These are phyloP conservation scores for Phanerochaete carnosa DNA, from an alignment of 768 basidiomycete species.

Conservation along the genomic window DNA sequence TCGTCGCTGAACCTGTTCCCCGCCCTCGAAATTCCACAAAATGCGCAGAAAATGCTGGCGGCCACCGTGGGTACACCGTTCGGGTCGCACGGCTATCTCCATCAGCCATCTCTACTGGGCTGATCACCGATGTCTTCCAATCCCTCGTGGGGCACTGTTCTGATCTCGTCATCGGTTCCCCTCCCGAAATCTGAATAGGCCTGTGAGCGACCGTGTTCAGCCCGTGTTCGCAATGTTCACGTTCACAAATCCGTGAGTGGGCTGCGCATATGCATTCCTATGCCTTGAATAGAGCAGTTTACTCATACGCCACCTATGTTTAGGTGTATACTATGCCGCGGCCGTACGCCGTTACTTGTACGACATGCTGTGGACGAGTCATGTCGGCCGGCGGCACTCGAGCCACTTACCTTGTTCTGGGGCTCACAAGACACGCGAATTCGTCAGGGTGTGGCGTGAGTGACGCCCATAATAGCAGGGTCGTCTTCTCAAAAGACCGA, in stretches of 20 bases:
- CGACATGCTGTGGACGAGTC: not conserved
- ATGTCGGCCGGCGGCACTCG: not conserved
- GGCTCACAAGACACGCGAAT: constrained; percentile 5
- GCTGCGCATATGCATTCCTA: not conserved
- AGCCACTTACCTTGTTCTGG: not conserved
- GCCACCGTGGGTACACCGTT: not conserved
- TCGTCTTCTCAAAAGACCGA: constrained; percentile 1
- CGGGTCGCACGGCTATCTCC: not conserved
- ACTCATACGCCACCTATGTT: not conserved
- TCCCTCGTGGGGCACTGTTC: constrained; percentile 2
- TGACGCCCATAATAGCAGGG: not conserved
- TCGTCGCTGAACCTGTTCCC: not conserved
- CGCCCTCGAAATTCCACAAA: not conserved
- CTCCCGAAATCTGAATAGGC: constrained; percentile 3
- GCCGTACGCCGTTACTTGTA: not conserved
- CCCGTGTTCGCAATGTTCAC: not conserved
- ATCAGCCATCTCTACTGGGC: not conserved
- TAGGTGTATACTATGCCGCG: not conserved
- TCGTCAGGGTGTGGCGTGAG: not conserved
- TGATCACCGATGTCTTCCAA: not conserved
- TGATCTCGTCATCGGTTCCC: constrained; percentile 4
- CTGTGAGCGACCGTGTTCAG: not conserved
- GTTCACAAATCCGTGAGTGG: not conserved
- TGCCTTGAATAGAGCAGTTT: not conserved
- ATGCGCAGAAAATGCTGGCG: not conserved